Base-by-base conservation (phyloP, 495 filamentous ascomycete species). In the Penicillium turbatum region DNA sequence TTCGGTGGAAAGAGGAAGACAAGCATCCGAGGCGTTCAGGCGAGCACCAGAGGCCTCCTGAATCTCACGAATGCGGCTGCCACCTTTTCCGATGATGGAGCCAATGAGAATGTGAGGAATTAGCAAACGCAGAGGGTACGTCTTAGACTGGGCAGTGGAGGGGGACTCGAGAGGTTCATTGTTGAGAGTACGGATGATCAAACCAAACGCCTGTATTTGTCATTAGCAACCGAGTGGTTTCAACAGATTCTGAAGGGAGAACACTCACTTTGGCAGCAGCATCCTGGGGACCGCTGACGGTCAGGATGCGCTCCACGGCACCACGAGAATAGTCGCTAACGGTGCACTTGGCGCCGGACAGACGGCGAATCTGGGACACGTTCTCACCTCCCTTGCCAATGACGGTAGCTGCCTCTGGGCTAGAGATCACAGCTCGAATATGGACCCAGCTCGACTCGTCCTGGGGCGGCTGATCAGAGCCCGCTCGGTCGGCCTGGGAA, bases 371-470 rank as follows among this genome's bases (percentile, higher is more conserved):
- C 69, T 91, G 86, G 54, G 91, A 92, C 50, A 98, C 93, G 67
- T 98, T 98, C 75, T 98, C 93, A 64, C 93, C 93, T 62, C 90
- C 92, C 76, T 97, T 98, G 54, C 93, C 93, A 76, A 98, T 98
- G 48, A 96, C 88, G 48, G 93, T 98, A 24, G 93, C 93, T 59
- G 93, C 93, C 72, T 98, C 93, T 38, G 88, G 89, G 70, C 91
- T 97, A 31, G 92, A 92, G 59, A 98, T 97, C 60, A 96, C 86
- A 15, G 95, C 88, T 57, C 93, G 88, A 60, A 98, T 86, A 70
- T 98, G 95, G 55, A 98, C 90, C 95, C 95, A 97, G 34, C 81
- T 83, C 40, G 87, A 93, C 72, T 98, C 95, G 63, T 98, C 95
- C 63, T 92, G 82, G 19, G 76, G 72, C 43, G 71, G 75, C 58